A percentile compares a stretch with the other conserved stretches of the same genome.
phyloP scores from a whole-genome alignment of 2,329 filamentous ascomycete species.

The Cytospora chrysosperma region DNA sequence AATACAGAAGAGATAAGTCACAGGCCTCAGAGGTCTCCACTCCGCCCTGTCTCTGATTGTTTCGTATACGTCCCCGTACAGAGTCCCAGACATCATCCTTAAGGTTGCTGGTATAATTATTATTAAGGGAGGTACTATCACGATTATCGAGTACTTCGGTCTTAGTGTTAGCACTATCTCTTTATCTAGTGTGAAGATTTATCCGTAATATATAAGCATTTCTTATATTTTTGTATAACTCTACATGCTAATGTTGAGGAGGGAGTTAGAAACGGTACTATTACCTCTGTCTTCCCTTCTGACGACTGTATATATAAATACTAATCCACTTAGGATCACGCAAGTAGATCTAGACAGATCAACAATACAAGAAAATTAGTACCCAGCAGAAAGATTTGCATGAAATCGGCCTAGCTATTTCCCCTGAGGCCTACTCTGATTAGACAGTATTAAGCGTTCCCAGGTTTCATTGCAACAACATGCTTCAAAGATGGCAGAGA shows the following conservation, averaged over 20 bases:
- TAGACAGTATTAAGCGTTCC: too few species aligned
- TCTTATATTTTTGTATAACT: background rate
- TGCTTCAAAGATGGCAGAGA: too few species aligned
- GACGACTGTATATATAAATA: conserved; percentile 98
- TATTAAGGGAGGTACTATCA: conserved; percentile 95
- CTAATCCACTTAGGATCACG: conserved; percentile 64
- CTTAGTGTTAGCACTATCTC: conserved; percentile 74
- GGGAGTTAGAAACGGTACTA: conserved; percentile 72
- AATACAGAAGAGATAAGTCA: background rate
- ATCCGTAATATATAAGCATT: conserved; percentile 63
- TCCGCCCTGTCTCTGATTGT: too few species aligned
- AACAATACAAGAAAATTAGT: too few species aligned
- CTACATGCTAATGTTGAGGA: background rate
- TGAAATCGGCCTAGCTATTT: too few species aligned
- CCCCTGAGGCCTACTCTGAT: too few species aligned
- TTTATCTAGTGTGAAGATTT: conserved; percentile 82
- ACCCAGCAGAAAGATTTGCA: too few species aligned
- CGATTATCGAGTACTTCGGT: conserved; percentile 71
- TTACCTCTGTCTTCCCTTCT: conserved; percentile 95
- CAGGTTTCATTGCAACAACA: too few species aligned
- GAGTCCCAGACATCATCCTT: conserved; percentile 76
- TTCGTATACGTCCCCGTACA: background rate
- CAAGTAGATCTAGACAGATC: too few species aligned
- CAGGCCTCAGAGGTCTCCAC: background rate
- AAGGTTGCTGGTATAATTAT: conserved; percentile 97